Conservation (phyloP, 75 land plant species). For the Azolla pinnata region DNA sequence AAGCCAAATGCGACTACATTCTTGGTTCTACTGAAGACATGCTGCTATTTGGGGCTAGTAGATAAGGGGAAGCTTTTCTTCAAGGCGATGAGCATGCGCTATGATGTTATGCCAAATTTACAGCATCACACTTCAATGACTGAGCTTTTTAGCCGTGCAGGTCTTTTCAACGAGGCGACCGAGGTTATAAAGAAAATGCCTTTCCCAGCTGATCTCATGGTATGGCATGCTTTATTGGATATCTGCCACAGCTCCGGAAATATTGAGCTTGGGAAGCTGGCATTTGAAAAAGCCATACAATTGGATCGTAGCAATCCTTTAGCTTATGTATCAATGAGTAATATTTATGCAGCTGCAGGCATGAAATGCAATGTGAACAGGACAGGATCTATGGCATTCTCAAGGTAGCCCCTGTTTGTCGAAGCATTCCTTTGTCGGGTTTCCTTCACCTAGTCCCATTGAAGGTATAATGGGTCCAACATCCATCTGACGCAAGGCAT, state of each 20-base stretch:
- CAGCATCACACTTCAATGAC: conserved; percentile 55
- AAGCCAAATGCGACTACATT: conserved; percentile 41
- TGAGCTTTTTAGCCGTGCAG: conserved; percentile 35
- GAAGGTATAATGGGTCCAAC: no score
- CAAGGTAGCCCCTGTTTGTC: no score
- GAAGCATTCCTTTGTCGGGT: no score
- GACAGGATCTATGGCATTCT: no score
- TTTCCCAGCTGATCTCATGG: conserved; percentile 28
- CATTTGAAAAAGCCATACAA: conserved; percentile 13
- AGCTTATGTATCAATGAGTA: no score
- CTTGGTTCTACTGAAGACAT: conserved; percentile 25
- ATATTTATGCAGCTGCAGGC: no score
- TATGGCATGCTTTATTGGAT: conserved; percentile 54
- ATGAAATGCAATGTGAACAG: no score
- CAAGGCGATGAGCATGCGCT: conserved; percentile 17
- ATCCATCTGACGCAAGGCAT: no score
- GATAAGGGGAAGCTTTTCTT: conserved; percentile 13
- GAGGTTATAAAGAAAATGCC: conserved; percentile 38
- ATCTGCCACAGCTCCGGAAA: conserved; percentile 35
- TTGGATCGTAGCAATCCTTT: no score
- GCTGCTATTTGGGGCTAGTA: conserved; percentile 16
- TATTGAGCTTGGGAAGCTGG: conserved; percentile 38
- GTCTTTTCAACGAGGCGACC: conserved; percentile 30
- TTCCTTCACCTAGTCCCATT: no score
- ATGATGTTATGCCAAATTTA: conserved; percentile 23